phyloP scores from a whole-genome alignment of 805 yeast species.

The Monosporozyma unispora region DNA sequence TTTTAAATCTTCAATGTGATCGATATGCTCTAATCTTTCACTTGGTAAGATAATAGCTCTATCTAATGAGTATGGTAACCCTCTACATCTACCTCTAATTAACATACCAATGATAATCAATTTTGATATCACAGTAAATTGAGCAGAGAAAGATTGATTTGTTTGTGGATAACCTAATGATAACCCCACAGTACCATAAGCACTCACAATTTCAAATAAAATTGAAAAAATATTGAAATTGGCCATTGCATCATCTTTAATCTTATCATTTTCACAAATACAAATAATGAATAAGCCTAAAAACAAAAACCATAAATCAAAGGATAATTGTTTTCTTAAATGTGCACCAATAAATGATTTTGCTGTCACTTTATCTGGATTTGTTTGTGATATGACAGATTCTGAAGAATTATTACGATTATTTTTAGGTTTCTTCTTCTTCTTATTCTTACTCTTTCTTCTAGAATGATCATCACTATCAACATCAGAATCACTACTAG shows the following conservation, averaged over 20 bases:
- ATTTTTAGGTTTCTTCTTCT: background rate
- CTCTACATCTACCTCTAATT: conserved; percentile 94
- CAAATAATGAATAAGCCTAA: conserved; percentile 79
- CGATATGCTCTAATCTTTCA: conserved; percentile 51
- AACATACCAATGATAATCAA: conserved; percentile 79
- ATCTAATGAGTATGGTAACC: conserved; percentile 88
- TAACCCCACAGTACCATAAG: conserved; percentile 93
- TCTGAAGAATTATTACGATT: background rate
- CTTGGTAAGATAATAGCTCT: conserved; percentile 85
- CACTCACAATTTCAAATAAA: conserved; percentile 83
- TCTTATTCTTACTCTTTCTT: background rate
- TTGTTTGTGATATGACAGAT: background rate
- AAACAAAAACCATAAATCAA: conserved; percentile 91
- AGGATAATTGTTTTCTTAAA: conserved; percentile 81
- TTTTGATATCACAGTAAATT: conserved; percentile 67
- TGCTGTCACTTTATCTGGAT: conserved; percentile 19
- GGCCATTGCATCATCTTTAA: conserved; percentile 36
- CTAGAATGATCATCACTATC: conserved; percentile 9
- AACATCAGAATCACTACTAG: conserved; percentile 7
- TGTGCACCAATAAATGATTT: conserved; percentile 72
- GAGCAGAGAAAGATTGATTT: conserved; percentile 62
- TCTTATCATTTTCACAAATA: conserved; percentile 68
- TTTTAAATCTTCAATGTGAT: conserved; percentile 40
- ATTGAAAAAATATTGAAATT: conserved; percentile 62
- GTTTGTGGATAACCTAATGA: conserved; percentile 72